Base-by-base conservation (phyloP, 352 stramenopile species). In the Thraustochytrium sp. region DNA sequence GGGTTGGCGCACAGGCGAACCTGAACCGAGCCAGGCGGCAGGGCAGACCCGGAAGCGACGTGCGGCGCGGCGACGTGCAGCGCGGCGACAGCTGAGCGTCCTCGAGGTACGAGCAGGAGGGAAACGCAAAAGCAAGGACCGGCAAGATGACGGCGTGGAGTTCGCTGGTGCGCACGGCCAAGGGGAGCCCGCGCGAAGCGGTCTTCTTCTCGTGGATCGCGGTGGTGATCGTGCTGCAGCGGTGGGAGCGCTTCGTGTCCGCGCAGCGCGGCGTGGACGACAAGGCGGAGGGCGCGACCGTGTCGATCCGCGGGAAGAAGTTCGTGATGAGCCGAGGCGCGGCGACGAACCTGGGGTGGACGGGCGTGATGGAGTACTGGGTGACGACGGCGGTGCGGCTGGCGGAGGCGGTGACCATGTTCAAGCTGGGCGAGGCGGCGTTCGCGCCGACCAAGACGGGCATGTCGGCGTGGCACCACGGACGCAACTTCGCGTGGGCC, bases 291-390 rank as follows among this genome's bases (percentile, higher is more conserved):
- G 36, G 16, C 23, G 34, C 36, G 26, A 56, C 62, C 16, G 62
- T 75, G 38, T 75, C 62, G 36, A 51, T 51, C 31, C 36, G 40
- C 11, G 68, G 68, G 29, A 72, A 63, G 29, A 80, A 72, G 49
- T 49, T 46, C 13, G 31, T 37, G 18, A 55, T 80, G 31, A 80
- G 48, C 51, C 34, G 37, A 8, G 68, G 68, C 46, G 68, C 31
- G 5, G 44, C 31, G 1, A 51, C 40, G 68, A 51, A 80, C 51
- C 51, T 80, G 29, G 53, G 68, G 9, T 64, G 48, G 53, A 18
- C 68, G 1, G 68, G 68, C 11, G 68, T 53, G 23, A 9, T 68
- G 18, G 44, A 80, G 68, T 80, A 55, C 31, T 80, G 68, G 46
- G 23, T 64, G 8, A 61, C 44, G 8, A 38, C 68, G 18, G 34